Conservation (phyloP, 441 rosid genomes). For the Pelargonium fulgidum region DNA sequence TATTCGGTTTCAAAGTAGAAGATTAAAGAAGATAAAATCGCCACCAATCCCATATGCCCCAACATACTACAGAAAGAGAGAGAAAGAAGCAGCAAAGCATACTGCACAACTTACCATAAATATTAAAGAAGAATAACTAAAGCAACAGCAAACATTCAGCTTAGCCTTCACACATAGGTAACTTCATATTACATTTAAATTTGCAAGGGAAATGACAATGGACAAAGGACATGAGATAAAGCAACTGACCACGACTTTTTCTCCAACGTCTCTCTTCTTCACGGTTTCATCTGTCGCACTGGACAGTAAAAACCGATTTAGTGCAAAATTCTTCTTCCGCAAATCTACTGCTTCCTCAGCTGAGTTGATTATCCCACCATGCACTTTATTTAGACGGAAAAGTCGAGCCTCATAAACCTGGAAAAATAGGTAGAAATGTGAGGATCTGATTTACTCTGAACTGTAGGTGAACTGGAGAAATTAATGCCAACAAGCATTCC, state of each 20-base stretch:
- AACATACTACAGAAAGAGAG: no score
- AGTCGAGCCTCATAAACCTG: conserved; percentile 90
- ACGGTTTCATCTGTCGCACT: conserved; percentile 32
- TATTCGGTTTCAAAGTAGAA: background rate
- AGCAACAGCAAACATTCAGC: no score
- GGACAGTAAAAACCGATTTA: conserved; percentile 63
- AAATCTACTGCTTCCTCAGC: conserved; percentile 80
- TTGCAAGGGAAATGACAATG: background rate
- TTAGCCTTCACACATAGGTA: background rate
- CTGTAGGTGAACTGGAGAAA: conserved; percentile 4
- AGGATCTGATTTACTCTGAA: conserved; percentile 14
- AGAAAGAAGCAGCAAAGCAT: no score
- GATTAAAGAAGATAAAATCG: background rate
- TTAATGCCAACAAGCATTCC: background rate
- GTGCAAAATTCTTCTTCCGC: conserved; percentile 73
- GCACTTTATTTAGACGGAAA: conserved; percentile 67
- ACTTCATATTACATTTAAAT: background rate
- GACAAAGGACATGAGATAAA: conserved; percentile 20
- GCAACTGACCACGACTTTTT: conserved; percentile 62
- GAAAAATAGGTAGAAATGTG: conserved; percentile 18
- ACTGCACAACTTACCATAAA: no score
- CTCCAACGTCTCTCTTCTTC: conserved; percentile 60
- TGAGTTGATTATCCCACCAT: conserved; percentile 58
- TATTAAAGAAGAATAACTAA: no score
- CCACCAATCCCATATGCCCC: background rate